These are phyloP conservation scores for Ophiosphaerella korrae DNA, from an alignment of 2,329 filamentous ascomycete species.

Conservation along the genomic window DNA sequence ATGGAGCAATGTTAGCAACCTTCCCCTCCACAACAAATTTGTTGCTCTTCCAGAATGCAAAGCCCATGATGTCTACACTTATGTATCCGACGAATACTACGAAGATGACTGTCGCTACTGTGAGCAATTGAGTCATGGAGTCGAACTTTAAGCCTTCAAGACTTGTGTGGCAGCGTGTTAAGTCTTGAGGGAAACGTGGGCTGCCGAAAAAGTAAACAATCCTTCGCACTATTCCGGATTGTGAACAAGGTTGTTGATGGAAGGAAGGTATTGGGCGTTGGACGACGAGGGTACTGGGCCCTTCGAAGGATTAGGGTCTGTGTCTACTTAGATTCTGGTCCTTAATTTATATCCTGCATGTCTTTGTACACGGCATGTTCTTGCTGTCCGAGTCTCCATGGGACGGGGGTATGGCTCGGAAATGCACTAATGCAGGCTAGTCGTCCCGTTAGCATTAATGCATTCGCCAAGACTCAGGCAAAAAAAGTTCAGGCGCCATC, in stretches of 20 bases:
- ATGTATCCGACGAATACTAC: constrained; percentile 44
- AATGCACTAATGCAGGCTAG: not conserved
- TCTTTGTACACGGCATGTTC: no score
- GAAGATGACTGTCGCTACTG: constrained; percentile 43
- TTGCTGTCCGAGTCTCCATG: no score
- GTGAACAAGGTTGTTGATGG: no score
- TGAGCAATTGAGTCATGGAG: constrained; percentile 47
- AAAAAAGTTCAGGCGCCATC: constrained; percentile 30
- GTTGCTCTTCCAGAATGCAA: constrained; percentile 67
- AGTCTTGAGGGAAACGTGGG: no score
- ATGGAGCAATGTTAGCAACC: constrained; percentile 57
- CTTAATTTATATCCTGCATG: no score
- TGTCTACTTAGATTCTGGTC: no score
- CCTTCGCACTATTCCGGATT: no score
- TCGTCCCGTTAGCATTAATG: constrained; percentile 11
- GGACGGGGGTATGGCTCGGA: no score
- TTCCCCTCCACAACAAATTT: constrained; percentile 84
- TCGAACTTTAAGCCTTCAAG: constrained; percentile 12
- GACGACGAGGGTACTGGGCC: no score
- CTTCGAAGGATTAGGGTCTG: no score
- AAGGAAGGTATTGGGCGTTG: no score
- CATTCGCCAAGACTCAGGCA: constrained; percentile 34
- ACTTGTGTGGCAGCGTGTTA: not conserved
- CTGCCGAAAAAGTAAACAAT: no score
- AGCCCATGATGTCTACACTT: constrained; percentile 64